Percentiles rank a stretch among this genome's conserved stretches.
phyloP scores from a whole-genome alignment of 208 protist species.

The Naegleria lovaniensis region DNA sequence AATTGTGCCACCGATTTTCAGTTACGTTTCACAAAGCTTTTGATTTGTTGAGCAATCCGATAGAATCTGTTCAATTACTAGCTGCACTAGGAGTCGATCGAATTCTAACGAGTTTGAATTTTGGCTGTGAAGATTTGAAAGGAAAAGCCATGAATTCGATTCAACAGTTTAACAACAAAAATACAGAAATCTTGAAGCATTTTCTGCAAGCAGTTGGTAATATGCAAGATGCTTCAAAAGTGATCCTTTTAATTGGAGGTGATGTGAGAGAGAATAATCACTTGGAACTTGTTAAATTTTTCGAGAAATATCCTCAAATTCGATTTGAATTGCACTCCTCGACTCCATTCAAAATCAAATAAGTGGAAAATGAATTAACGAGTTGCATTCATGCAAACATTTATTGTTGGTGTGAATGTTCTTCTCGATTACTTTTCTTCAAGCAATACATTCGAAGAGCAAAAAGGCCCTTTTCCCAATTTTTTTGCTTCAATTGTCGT shows the following conservation, averaged over 20 bases:
- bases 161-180: neutral
- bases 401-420: no score
- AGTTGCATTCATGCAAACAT: no score
- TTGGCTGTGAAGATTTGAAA: neutral
- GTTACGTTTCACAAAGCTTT: neutral
- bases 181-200: neutral
- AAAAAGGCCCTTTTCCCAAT: conserved; percentile 11
- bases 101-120: neutral
- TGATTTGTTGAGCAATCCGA: neutral
- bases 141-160: neutral
- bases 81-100: neutral
- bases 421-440: neutral
- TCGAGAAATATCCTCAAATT: neutral
- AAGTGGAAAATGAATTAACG: no score
- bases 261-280: neutral
- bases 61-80: neutral
- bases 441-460: neutral
- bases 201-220: neutral
- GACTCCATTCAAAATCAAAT: neutral
- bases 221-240: no score
- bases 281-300: neutral
- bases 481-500: neutral
- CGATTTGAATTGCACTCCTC: neutral
- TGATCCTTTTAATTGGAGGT: neutral
- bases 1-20: neutral